Percentiles rank a stretch among this genome's conserved stretches.
These are phyloP conservation scores for Plantago lanceolata DNA, from an alignment of 305 asterid species.

Conservation along the genomic window DNA sequence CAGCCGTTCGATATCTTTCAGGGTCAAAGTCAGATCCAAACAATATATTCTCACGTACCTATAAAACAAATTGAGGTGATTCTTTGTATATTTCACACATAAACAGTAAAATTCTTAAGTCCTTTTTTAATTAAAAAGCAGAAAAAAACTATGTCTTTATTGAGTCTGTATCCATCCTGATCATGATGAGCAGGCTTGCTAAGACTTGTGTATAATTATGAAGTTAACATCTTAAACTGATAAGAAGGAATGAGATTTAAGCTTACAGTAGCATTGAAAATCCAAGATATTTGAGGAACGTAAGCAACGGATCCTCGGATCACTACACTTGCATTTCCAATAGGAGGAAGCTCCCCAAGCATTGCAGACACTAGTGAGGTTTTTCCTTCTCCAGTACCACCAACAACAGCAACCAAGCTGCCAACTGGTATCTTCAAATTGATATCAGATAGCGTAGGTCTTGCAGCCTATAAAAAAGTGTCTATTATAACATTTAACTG, in stretches of 20 bases:
- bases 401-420: conserved; percentile 82
- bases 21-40: conserved; percentile 74
- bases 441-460: conserved; percentile 73
- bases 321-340: conserved; percentile 54
- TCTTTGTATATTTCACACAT: no score
- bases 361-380: conserved; percentile 88
- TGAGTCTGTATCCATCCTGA: no score
- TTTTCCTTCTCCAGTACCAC: conserved; percentile 96
- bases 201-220: no score
- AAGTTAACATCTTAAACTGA: no score
- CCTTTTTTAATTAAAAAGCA: no score
- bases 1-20: conserved; percentile 64
- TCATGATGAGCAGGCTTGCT: no score
- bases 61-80: conserved; percentile 20
- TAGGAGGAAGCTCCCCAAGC: conserved; percentile 90
- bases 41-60: conserved; percentile 86
- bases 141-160: no score
- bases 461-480: conserved; percentile 60
- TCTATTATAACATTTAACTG: no score
- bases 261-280: conserved; percentile 89
- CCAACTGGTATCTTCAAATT: conserved; percentile 82
- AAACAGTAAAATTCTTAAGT: no score
- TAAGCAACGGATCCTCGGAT: conserved; percentile 88
- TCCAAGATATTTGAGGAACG: conserved; percentile 97
- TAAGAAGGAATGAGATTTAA: conserved; percentile 8